Percentiles rank a stretch among this genome's conserved stretches.
phyloP scores from a whole-genome alignment of 192 early-diverging fungal species.

The Coemansia sp. region DNA sequence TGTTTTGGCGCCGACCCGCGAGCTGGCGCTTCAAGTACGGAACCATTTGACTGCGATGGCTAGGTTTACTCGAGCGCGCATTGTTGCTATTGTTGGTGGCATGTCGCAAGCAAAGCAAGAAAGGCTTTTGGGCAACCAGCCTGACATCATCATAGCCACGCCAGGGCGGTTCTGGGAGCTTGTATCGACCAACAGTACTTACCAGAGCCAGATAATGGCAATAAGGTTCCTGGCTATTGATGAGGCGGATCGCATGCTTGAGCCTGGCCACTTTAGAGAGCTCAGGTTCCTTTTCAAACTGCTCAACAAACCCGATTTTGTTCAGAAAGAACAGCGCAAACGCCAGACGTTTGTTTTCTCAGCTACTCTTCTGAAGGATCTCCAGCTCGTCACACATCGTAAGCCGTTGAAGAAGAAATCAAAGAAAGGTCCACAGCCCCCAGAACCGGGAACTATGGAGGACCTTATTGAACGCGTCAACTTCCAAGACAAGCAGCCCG shows the following conservation, averaged over 20 bases:
- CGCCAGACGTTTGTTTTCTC: slow-evolving; percentile 94
- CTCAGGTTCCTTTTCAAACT: slow-evolving; percentile 62
- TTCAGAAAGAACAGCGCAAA: slow-evolving; percentile 11
- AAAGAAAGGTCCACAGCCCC: slow-evolving; percentile 22
- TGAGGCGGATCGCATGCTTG: slow-evolving; percentile 84
- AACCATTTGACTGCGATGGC: slow-evolving; percentile 71
- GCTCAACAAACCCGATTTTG: slow-evolving; percentile 32
- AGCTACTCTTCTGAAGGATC: slow-evolving; percentile 71
- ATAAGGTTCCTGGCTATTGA: slow-evolving; percentile 75
- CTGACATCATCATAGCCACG: slow-evolving; percentile 78
- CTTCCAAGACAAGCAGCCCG: slow-evolving; percentile 73
- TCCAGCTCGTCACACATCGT: slow-evolving; percentile 33
- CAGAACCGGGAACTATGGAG: slow-evolving; percentile 58
- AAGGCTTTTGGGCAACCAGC: slow-evolving; percentile 62
- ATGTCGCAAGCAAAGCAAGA: slow-evolving; percentile 93
- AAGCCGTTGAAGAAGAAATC: slow-evolving; percentile 26
- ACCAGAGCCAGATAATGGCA: slow-evolving; percentile 57
- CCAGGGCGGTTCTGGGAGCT: slow-evolving; percentile 78
- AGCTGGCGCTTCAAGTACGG: slow-evolving; percentile 92
- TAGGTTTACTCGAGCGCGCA: slow-evolving; percentile 49
- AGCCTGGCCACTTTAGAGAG: slow-evolving; percentile 76
- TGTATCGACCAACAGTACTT: slow-evolving; percentile 58
- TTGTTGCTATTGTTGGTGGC: slow-evolving; percentile 86
- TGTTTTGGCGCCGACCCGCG: slow-evolving; percentile 89
- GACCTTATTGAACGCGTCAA: slow-evolving; percentile 73